Evolutionary conservation across 257 asterid genomes (phyloP), one percentile per base, ranked within the genome.

Genomic region (Plectranthus barbatus): DNA sequence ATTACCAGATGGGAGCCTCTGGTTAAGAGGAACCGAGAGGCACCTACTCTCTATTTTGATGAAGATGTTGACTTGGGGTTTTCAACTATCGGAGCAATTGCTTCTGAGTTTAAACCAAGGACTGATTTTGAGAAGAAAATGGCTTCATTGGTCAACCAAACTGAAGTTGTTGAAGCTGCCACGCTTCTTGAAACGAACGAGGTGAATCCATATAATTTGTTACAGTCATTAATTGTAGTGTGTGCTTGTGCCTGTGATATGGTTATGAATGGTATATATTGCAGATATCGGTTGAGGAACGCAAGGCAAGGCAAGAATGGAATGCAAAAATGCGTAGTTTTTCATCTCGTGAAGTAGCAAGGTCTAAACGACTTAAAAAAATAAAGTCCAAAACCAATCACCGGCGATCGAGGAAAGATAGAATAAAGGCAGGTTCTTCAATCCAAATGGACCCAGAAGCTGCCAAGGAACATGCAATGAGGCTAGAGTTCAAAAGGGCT

Each of bases 41-140:
- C 97, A 36, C 68, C 96, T 47, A 92, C 99, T 13, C 60, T 92
- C 54, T 83, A 69, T 77, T 89, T 92, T 75, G 96, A 82, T 39
- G 87, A 83, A 66, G 86, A 82, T 51, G 77, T 66, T n/a, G 74
- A 89, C 54, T 20, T 83, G 34, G 85, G 91, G 54, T 82, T 59
- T 81, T 89, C 97, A 33, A 86, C 97, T 49, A 92, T 92, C 31
- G 94, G 95, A 62, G 91, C 89, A 62, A 89, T 92, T 74, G 96
- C 97, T 73, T 82, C 96, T 50, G 94, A 79, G 40, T 92, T 92
- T 79, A 79, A 79, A 76, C 99, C 99, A 14, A 82, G 95, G 70
- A 85, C 82, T 79, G 94, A 83, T 33, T 89, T 92, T 76, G 97
- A 92, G 85, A 92, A 78, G 86, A 82, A 79, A 65, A 92, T 92